Evolutionary conservation across 495 filamentous ascomycete genomes (phyloP).

Genomic region (Cryomyces minteri): DNA sequence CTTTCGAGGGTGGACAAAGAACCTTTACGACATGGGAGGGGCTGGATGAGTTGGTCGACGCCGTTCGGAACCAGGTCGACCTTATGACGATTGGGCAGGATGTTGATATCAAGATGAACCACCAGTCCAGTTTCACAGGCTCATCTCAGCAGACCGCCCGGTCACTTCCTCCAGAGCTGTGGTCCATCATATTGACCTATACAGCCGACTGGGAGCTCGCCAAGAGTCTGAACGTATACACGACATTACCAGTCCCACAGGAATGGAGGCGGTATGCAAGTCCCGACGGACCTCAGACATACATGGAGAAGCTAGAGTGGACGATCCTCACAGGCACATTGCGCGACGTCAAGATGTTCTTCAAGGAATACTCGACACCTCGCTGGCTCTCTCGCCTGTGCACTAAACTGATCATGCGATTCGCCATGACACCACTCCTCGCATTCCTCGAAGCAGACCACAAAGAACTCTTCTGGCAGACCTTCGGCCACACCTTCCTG

Average conservation of each 20-base stretch:
- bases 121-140: neutral
- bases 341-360: constrained; percentile 42
- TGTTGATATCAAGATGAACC: constrained; percentile 19
- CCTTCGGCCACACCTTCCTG: constrained; percentile 61
- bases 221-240: constrained; percentile 58
- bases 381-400: constrained; percentile 60
- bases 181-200: constrained; percentile 71
- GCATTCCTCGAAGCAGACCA: constrained; percentile 61
- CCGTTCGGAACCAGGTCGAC: constrained; percentile 46
- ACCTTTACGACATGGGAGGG: constrained; percentile 27
- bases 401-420: constrained; percentile 81
- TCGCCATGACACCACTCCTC: constrained; percentile 60
- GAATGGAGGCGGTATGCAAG: constrained; percentile 40
- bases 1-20: constrained; percentile 35
- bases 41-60: constrained; percentile 11
- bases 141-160: neutral
- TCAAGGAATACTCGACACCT: constrained; percentile 45
- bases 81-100: constrained; percentile 40
- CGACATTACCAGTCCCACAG: constrained; percentile 48
- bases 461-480: constrained; percentile 63
- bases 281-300: constrained; percentile 26
- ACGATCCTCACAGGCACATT: constrained; percentile 55
- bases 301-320: constrained; percentile 50
- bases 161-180: constrained; percentile 61
- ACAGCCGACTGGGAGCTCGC: constrained; percentile 81